Base-by-base conservation (phyloP, 2,329 filamentous ascomycete genomes). In the Aspergillus texensis region DNA sequence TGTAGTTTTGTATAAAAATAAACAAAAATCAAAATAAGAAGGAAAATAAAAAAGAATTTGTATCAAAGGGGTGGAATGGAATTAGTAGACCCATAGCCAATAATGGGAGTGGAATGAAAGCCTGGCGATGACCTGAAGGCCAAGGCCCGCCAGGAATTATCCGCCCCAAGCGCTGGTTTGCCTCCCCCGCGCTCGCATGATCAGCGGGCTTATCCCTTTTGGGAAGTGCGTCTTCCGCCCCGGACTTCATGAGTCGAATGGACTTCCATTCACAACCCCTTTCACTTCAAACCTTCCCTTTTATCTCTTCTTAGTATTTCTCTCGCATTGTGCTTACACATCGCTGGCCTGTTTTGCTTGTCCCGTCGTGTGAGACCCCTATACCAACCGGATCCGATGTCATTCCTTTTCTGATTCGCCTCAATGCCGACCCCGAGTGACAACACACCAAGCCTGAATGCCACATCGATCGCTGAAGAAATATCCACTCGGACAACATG, bases 351-450 rank as follows among this genome's bases (percentile, higher is more conserved):
- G 32, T 21, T 36, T 10, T 55, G 50, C 56, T 58, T 46, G 26
- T 36, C 50, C n/a, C 32, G 43, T 48, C 41, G 60, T 50, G 32
- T 57, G 32, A 46, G 32, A 53, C 55, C 57, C 60, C 34, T 62
- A 58, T 58, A 57, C 60, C 59, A 57, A 57, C 67, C 64, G 60
- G 70, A 69, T 71, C 75, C 75, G 70, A 78, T 79, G 76, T 75
- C 69, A 72, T 69, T 69, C 69, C 68, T 69, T 66, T 67, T 62
- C 68, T 79, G 65, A 78, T 73, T 73, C 71, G 72, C 74, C 75
- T 79, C 75, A 76, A 85, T 85, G 83, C 83, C 83, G 72, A 84
- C 82, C 62, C 80, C 79, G 70, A 80, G 77, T 74, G 70, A 77
- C 78, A 79, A 74, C 75, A 77, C 76, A 74, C 77, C 76, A 72